A percentile compares a stretch with the other conserved stretches of the same genome.
These are phyloP conservation scores for Radiomyces spectabilis DNA, from an alignment of 192 early-diverging fungal species.

Conservation along the genomic window DNA sequence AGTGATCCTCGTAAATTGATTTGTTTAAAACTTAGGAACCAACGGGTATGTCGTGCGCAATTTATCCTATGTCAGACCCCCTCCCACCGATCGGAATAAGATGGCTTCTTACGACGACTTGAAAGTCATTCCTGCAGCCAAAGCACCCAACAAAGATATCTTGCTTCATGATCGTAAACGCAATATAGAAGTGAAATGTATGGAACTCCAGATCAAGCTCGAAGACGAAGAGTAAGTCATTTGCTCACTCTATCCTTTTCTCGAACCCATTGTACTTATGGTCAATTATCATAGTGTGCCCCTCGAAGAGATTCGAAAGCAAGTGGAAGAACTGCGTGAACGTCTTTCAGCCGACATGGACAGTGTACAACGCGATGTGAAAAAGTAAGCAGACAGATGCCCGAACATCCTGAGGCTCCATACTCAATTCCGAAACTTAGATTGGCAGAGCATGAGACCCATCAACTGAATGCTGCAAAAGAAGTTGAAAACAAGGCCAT, in stretches of 20 bases:
- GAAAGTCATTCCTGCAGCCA: constrained; percentile 11
- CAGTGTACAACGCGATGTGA: too few relatives aligned
- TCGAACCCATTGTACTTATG: too few relatives aligned
- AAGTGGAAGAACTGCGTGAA: too few relatives aligned
- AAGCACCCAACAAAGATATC: constrained; percentile 70
- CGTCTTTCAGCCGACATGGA: too few relatives aligned
- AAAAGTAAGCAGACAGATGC: constrained; percentile 8
- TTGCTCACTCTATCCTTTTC: too few relatives aligned
- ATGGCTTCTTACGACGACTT: constrained; percentile 12
- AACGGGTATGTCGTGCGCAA: constrained; percentile 96
- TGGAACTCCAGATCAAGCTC: constrained; percentile 71
- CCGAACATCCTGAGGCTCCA: too few relatives aligned
- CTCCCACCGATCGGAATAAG: constrained; percentile 37
- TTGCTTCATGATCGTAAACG: constrained; percentile 83
- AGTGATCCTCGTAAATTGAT: not conserved
- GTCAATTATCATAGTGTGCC: too few relatives aligned
- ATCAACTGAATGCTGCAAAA: constrained; percentile 67
- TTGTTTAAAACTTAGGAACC: constrained; percentile 46
- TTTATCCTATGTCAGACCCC: constrained; percentile 60
- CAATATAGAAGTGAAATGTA: constrained; percentile 79
- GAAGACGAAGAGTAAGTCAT: constrained; percentile 59
- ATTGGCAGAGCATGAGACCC: constrained; percentile 58
- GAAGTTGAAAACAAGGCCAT: constrained; percentile 54
- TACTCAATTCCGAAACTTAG: too few relatives aligned
- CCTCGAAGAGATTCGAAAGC: constrained; percentile 21